These are phyloP conservation scores for Albatrellus sp. DNA, from an alignment of 1,284 basidiomycete species.

Conservation along the genomic window DNA sequence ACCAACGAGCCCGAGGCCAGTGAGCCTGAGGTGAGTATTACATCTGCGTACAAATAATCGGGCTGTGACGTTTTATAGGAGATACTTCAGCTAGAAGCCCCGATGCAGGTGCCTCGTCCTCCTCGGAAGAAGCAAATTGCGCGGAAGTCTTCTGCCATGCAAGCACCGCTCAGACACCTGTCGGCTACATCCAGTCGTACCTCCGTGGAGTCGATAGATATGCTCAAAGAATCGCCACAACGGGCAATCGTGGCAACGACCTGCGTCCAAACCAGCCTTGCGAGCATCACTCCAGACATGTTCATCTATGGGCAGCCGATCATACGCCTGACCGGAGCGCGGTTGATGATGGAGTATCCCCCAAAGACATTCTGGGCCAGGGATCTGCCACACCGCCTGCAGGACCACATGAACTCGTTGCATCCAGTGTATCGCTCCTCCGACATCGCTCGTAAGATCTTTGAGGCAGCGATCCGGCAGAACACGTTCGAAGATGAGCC, in stretches of 20 bases:
- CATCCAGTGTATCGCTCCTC: conserved; percentile 11
- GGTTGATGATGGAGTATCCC: conserved; percentile 10
- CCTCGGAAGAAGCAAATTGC: too few species aligned
- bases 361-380: conserved; percentile 13
- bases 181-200: not conserved
- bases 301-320: conserved; percentile 5
- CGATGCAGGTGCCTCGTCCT: too few species aligned
- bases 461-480: conserved; percentile 19
- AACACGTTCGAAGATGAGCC: conserved; percentile 42
- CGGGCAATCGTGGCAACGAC: not conserved
- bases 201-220: not conserved
- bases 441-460: conserved; percentile 18
- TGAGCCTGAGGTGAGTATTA: not conserved
- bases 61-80: not conserved
- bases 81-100: not conserved
- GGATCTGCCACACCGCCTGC: conserved; percentile 20
- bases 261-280: not conserved
- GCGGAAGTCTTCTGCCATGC: not conserved
- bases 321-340: conserved; percentile 7
- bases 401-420: conserved; percentile 20
- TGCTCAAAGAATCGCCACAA: not conserved
- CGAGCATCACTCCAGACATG: not conserved
- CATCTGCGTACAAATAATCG: not conserved
- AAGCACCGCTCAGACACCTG: not conserved
- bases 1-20: not conserved